Base-by-base conservation (phyloP, 2,329 filamentous ascomycete species). In the Diaporthe citriasiana region DNA sequence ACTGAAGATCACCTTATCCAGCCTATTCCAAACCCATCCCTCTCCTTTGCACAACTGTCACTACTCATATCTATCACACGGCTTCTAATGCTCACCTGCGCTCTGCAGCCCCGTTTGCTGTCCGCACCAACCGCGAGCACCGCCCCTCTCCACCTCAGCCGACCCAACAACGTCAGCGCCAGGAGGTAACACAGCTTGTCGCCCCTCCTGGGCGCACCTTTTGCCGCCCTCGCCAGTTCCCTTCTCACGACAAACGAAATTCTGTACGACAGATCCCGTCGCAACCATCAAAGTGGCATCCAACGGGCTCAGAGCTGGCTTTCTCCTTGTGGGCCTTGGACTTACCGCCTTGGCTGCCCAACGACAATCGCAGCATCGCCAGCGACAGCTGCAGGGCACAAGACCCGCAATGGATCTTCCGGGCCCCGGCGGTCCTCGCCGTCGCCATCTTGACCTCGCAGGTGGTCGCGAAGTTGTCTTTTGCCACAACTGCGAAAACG, bases 401-500 rank as follows among this genome's bases (percentile, higher is more conserved):
- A 68, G 63, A 65, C 33, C 73, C 74, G 74, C 56, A 72, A 82
- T 80, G 80, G 78, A 79, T 38, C 77, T 77, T 70, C 77, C 56
- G 70, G 72, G 25, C 38, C 25, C 13, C 30, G 40, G 47, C 50
- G 45, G 22, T 56, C 30, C 47, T 45, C 19, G 55, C 45, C 22
- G 53, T 35, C 60, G 66, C 70, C 87, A 86, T 78, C 85, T 91
- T 73, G 87, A 89, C 80, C 86, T 87, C 76, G 84, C 82, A 30
- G 79, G 82, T 7, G 84, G 84, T 76, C 87, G 90, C 76, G 94
- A 97, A 80, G 90, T 96, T 77, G 92, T 98, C 71, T 97, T 89
- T 82, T 99, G 97, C 83, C 95, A 98, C 83, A 85, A 88, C 75
- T 98, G 97, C 84, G 82, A 89, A 70, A 85, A 93, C 76, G 93